A percentile compares a stretch with the other conserved stretches of the same genome.
phyloP scores from a whole-genome alignment of 768 basidiomycete species.

The Calocera cornea region DNA sequence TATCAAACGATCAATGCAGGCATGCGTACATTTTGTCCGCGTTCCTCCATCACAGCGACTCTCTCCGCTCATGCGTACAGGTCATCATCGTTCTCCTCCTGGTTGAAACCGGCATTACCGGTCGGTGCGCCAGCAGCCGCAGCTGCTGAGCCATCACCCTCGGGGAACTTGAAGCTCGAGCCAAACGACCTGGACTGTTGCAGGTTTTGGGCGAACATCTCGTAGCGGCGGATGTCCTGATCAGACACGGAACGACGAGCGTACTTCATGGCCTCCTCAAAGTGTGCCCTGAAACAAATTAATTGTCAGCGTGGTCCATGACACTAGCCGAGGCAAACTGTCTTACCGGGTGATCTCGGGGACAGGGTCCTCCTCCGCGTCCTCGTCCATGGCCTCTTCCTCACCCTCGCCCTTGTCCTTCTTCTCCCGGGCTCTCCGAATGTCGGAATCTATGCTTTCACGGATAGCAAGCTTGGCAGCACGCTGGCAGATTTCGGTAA shows the following conservation, averaged over 20 bases:
- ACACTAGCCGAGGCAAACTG: constrained; percentile 7
- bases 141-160: constrained; percentile 34
- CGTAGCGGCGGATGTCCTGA: constrained; percentile 91
- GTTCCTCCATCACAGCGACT: not conserved
- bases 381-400: constrained; percentile 39
- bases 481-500: constrained; percentile 98
- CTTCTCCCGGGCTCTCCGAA: constrained; percentile 63
- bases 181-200: constrained; percentile 89
- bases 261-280: constrained; percentile 97
- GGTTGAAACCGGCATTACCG: constrained; percentile 66
- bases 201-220: constrained; percentile 93
- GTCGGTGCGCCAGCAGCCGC: constrained; percentile 32
- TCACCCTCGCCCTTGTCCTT: constrained; percentile 65
- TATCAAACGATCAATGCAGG: not conserved
- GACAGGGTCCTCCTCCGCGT: constrained; percentile 72
- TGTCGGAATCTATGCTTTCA: constrained; percentile 86
- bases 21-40: not conserved
- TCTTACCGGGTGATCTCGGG: constrained; percentile 66
- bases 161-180: constrained; percentile 97
- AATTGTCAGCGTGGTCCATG: constrained; percentile 2
- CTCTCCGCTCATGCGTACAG: constrained; percentile 54
- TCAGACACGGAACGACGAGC: constrained; percentile 95
- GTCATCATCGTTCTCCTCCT: constrained; percentile 81
- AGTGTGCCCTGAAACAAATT: constrained; percentile 53
- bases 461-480: constrained; percentile 95